These are phyloP conservation scores for Euphorbia tirucalli DNA, from an alignment of 345 rosid species.

Conservation along the genomic window DNA sequence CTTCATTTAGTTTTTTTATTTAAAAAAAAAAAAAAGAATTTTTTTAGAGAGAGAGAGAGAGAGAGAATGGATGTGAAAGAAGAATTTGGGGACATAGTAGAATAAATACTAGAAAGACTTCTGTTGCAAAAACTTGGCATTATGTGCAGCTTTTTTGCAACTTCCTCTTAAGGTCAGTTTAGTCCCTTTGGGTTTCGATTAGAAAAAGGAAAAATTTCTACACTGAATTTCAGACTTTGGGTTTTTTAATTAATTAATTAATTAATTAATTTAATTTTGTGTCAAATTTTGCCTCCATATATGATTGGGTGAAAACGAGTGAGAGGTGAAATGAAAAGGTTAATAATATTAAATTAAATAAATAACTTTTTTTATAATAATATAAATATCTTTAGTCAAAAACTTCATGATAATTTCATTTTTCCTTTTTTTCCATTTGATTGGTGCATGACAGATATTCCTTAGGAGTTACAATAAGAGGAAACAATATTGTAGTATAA, in stretches of 20 bases:
- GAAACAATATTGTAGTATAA: no score
- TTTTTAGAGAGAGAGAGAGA: background rate
- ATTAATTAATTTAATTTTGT: no score
- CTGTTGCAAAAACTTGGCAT: conserved; percentile 37
- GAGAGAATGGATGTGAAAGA: conserved; percentile 1
- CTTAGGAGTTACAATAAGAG: no score
- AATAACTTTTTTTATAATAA: no score
- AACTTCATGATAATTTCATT: no score
- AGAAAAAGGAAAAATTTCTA: conserved; percentile 28
- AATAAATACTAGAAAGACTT: conserved; percentile 42
- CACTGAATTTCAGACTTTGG: conserved; percentile 33
- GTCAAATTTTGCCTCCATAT: conserved; percentile 29
- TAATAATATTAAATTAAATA: no score
- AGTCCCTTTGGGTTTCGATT: conserved; percentile 45
- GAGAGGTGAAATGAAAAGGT: no score
- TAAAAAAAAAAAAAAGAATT: no score
- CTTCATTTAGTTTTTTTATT: conserved; percentile 17
- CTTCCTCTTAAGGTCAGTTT: conserved; percentile 22
- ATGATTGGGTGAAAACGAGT: conserved; percentile 33
- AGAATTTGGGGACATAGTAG: conserved; percentile 11
- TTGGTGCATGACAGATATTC: no score
- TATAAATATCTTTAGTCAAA: no score
- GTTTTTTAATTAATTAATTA: background rate
- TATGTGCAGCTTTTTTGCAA: conserved; percentile 39
- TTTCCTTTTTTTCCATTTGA: no score